Conservation (phyloP, 2,329 filamentous ascomycete genomes). For the Fusarium sp. region DNA sequence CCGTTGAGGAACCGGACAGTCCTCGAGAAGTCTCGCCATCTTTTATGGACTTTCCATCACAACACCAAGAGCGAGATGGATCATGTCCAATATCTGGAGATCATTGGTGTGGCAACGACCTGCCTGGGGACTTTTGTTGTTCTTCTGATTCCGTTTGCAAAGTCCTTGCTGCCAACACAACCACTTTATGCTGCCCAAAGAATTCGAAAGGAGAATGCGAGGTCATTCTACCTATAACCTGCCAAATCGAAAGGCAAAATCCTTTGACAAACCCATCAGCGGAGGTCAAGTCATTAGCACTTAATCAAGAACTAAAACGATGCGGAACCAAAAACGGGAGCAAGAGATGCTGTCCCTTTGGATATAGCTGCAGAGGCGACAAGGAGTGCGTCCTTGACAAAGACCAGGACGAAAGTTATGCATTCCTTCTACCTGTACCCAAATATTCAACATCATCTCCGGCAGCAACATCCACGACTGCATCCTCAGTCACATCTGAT, state of each 20-base stretch:
- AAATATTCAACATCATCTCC: constrained; percentile 13
- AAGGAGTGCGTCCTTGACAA: constrained; percentile 36
- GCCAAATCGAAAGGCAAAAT: constrained; percentile 35
- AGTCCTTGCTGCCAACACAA: constrained; percentile 44
- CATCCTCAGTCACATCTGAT: constrained; percentile 12
- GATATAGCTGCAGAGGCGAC: constrained; percentile 38
- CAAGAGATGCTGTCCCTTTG: constrained; percentile 42
- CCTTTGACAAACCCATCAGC: constrained; percentile 30
- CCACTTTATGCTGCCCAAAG: constrained; percentile 42
- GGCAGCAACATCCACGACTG: constrained; percentile 12
- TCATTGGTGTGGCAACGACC: constrained; percentile 32
- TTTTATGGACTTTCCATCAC: constrained; percentile 19
- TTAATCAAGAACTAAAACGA: constrained; percentile 29
- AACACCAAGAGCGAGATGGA: constrained; percentile 25
- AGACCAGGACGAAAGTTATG: constrained; percentile 38
- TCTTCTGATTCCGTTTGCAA: constrained; percentile 32
- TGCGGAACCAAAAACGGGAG: constrained; percentile 34
- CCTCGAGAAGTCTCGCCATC: constrained; percentile 7
- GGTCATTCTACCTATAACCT: constrained; percentile 40
- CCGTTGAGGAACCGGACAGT: constrained; percentile 19
- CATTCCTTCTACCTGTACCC: constrained; percentile 34
- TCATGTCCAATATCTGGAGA: constrained; percentile 35
- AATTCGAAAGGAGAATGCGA: constrained; percentile 28
- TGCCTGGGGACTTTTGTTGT: constrained; percentile 42
- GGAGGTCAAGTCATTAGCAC: constrained; percentile 37